Evolutionary conservation across 192 early-diverging fungal species (phyloP), one percentile per base, ranked within the genome.

Genomic region (Martensiomyces pterosporus): DNA sequence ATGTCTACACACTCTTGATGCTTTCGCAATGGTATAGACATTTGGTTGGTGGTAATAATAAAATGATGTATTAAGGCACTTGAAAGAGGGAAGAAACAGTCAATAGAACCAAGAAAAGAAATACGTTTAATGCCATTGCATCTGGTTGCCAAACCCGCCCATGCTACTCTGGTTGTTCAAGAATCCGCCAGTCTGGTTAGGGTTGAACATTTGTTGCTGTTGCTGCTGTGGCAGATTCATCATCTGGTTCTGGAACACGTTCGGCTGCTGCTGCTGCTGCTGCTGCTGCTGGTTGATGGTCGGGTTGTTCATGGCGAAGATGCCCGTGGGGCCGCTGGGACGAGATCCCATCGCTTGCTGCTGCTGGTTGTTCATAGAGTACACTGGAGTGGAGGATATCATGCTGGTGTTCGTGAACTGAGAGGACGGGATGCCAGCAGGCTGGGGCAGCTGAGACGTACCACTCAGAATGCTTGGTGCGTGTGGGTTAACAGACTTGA

Each of bases 401-500:
- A 33, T 38, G 26, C 40, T 41, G 14, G 52, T 48, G 6, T 10
- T 36, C 13, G 42, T 25, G 16, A 57, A 33, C 43, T 60, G 58
- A 13, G 55, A 18, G 18, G 29, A 53, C 34, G 39, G 26, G 3
- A 29, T 8, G 13, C 49, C 43, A 24, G 43, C 47, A n/a, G 43
- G 58, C 43, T 48, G 56, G 9, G 40, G 24, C 23, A 29, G 51
- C 29, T 47, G 52, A n/a, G 49, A 4, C 2, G 26, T 35, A 36
- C 46, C 39, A 3, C 18, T 55, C 34, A 72, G 65, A 25, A 72
- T 44, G 40, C 69, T 57, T 1, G 61, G 69, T 0, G 60, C 62
- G 16, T 61, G 63, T 24, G 69, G 69, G 24, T 65, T 65, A 49
- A 72, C 34, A 1, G 57, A 47, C 53, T 65, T 65, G 58, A 72